Conservation (phyloP, 2,329 filamentous ascomycete species). For the Anisogramma anomala region DNA sequence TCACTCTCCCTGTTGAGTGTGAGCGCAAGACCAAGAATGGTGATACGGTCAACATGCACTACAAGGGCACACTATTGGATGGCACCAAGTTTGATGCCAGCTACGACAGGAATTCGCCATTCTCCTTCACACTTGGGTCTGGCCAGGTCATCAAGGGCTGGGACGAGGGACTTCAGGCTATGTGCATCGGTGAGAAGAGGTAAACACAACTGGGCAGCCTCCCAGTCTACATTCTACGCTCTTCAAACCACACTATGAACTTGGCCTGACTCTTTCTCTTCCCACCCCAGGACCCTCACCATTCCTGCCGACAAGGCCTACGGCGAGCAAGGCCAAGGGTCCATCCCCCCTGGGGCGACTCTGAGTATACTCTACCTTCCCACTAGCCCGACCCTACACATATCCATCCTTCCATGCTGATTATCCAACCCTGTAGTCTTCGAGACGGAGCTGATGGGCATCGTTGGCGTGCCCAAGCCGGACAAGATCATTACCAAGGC, state of each 20-base stretch:
- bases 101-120: slow-evolving; percentile 66
- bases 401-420: neutral
- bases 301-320: slow-evolving; percentile 84
- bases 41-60: slow-evolving; percentile 78
- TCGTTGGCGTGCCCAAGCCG: slow-evolving; percentile 56
- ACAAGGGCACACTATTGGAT: slow-evolving; percentile 66
- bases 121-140: slow-evolving; percentile 66
- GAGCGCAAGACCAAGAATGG: slow-evolving; percentile 64
- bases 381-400: too few species aligned
- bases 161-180: slow-evolving; percentile 81
- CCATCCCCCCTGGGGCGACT: slow-evolving; percentile 72
- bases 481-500: slow-evolving; percentile 34
- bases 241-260: too few species aligned
- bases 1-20: slow-evolving; percentile 64
- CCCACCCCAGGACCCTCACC: slow-evolving; percentile 54
- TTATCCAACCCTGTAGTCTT: slow-evolving; percentile 48
- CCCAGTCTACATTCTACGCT: too few species aligned
- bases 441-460: slow-evolving; percentile 79
- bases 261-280: too few species aligned
- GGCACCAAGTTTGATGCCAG: slow-evolving; percentile 76
- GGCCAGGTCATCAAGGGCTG: slow-evolving; percentile 89
- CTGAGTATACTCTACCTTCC: slow-evolving; percentile 42
- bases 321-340: slow-evolving; percentile 62
- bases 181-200: slow-evolving; percentile 92
- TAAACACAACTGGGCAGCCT: too few species aligned